Percentiles rank a stretch among this genome's conserved stretches.
These are phyloP conservation scores for Aristolochia contorta DNA, from an alignment of 164 flowering plant genomes.

Conservation along the genomic window DNA sequence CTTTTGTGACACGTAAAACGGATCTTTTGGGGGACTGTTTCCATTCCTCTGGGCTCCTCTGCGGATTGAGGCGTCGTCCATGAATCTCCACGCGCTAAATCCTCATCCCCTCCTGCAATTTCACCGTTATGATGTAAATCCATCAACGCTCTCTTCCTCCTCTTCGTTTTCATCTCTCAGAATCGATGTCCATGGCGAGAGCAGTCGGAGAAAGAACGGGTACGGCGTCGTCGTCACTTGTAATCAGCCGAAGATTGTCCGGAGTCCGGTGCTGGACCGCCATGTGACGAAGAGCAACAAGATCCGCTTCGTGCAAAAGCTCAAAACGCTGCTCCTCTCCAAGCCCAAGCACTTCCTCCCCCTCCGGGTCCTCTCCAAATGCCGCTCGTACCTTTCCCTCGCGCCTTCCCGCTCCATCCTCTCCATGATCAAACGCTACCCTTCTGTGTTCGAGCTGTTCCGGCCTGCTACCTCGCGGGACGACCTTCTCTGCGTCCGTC, in stretches of 20 bases:
- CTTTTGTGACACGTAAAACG: too few relatives aligned
- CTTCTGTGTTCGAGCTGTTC: slow-evolving; percentile 72
- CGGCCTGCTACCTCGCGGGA: slow-evolving; percentile 39
- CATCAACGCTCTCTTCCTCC: slow-evolving; percentile 1
- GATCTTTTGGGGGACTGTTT: too few relatives aligned
- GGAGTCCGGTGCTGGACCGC: slow-evolving; percentile 47
- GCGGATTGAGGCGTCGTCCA: too few relatives aligned
- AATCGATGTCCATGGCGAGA: background rate
- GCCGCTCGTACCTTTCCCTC: slow-evolving; percentile 63
- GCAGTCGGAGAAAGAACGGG: too few relatives aligned
- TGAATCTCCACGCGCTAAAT: background rate
- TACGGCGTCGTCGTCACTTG: too few relatives aligned
- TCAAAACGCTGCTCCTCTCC: slow-evolving; percentile 71
- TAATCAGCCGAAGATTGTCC: slow-evolving; percentile 18
- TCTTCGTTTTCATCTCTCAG: background rate
- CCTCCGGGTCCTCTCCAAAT: slow-evolving; percentile 57
- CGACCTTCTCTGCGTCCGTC: slow-evolving; percentile 67
- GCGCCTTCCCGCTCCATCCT: slow-evolving; percentile 44
- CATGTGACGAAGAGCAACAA: slow-evolving; percentile 61
- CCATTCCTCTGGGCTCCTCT: too few relatives aligned
- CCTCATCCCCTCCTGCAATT: background rate
- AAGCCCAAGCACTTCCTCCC: slow-evolving; percentile 76
- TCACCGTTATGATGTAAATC: background rate
- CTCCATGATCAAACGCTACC: slow-evolving; percentile 74
- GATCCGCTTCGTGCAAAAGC: slow-evolving; percentile 75